Percentiles rank a stretch among this genome's conserved stretches.
phyloP scores from a whole-genome alignment of 2,329 filamentous ascomycete genomes.

The Diaporthe citri region DNA sequence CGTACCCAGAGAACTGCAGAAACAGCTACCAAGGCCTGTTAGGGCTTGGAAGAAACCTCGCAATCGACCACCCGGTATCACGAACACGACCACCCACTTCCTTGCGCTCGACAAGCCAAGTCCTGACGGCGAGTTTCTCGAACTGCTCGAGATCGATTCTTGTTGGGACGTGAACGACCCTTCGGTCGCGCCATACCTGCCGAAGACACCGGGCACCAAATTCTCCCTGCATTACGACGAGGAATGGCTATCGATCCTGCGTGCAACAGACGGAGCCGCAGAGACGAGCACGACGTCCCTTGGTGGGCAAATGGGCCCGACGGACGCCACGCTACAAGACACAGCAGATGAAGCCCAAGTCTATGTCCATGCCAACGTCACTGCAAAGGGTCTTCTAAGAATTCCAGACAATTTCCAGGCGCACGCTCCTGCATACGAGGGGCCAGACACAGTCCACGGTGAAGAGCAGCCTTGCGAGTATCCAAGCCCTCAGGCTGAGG shows the following conservation, averaged over 20 bases:
- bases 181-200: conserved; percentile 1
- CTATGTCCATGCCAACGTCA: neutral
- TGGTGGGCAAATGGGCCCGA: neutral
- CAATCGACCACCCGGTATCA: neutral
- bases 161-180: neutral
- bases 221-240: conserved; percentile 12
- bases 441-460: neutral
- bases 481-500: conserved; percentile 1
- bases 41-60: conserved; percentile 13
- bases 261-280: neutral
- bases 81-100: conserved; percentile 17
- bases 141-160: conserved; percentile 9
- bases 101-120: conserved; percentile 11
- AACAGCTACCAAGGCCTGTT: neutral
- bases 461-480: conserved; percentile 8
- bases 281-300: neutral
- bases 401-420: neutral
- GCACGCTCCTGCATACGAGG: neutral
- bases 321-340: neutral
- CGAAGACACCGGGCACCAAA: neutral
- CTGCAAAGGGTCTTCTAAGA: neutral
- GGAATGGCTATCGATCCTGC: conserved; percentile 13
- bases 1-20: neutral
- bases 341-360: neutral
- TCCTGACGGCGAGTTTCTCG: conserved; percentile 7